These are phyloP conservation scores for Vitis cinerea DNA, from an alignment of 164 flowering plant genomes.

Conservation along the genomic window DNA sequence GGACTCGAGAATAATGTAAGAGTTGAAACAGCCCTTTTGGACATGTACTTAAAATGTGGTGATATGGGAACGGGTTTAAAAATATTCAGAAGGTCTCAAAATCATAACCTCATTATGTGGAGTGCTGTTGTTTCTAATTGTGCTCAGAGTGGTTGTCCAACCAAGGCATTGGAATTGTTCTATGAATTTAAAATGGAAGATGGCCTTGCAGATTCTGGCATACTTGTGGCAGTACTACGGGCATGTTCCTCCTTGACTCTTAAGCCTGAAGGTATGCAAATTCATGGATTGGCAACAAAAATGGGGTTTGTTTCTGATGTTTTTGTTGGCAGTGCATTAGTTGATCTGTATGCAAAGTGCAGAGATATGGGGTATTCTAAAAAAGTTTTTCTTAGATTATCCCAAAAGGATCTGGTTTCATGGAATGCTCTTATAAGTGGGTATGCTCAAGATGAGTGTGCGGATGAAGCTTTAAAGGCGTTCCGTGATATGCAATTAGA, in stretches of 20 bases:
- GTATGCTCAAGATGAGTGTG: slow-evolving; percentile 28
- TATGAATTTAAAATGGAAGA: slow-evolving; percentile 12
- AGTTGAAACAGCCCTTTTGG: slow-evolving; percentile 30
- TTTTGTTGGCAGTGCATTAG: slow-evolving; percentile 48
- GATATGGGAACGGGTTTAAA: slow-evolving; percentile 21
- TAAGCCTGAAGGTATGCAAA: slow-evolving; percentile 24
- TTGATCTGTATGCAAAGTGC: slow-evolving; percentile 45
- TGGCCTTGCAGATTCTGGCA: slow-evolving; percentile 31
- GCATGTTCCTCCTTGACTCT: slow-evolving; percentile 41
- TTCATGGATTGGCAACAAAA: slow-evolving; percentile 52
- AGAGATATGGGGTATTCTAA: slow-evolving; percentile 29
- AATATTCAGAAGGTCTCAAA: slow-evolving; percentile 20
- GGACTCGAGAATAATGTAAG: slow-evolving; percentile 25
- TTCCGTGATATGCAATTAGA: slow-evolving; percentile 36
- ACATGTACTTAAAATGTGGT: slow-evolving; percentile 37
- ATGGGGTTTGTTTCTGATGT: slow-evolving; percentile 36
- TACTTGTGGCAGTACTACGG: slow-evolving; percentile 41
- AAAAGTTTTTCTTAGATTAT: slow-evolving; percentile 27
- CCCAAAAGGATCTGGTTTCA: slow-evolving; percentile 33
- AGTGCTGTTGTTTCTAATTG: slow-evolving; percentile 29
- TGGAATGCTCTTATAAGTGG: slow-evolving; percentile 51
- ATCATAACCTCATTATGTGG: slow-evolving; percentile 34
- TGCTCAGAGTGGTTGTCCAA: slow-evolving; percentile 23
- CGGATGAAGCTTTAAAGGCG: slow-evolving; percentile 30
- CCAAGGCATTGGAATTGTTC: slow-evolving; percentile 32